Percentiles rank a stretch among this genome's conserved stretches.
These are phyloP conservation scores for Umbilicus rupestris DNA, from an alignment of 164 flowering plant genomes.

Conservation along the genomic window DNA sequence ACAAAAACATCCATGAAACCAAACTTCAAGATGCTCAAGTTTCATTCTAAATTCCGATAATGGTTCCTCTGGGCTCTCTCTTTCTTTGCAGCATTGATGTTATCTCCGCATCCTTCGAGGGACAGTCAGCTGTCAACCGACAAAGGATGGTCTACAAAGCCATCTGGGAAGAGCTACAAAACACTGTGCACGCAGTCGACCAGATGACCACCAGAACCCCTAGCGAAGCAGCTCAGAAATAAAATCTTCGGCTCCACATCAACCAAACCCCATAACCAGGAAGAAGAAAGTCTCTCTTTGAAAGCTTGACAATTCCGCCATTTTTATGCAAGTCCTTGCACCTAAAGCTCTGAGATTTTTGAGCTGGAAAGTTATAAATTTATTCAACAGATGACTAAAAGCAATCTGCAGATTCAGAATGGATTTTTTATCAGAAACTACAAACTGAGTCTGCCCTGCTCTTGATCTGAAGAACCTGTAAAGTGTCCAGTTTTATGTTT, in stretches of 20 bases:
- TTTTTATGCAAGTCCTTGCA: neutral
- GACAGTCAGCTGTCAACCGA: conserved; percentile 81
- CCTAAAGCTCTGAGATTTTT: neutral
- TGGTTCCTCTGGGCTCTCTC: neutral
- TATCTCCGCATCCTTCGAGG: conserved; percentile 67
- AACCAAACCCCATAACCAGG: neutral
- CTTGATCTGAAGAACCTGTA: too few relatives aligned
- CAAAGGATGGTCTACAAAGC: conserved; percentile 98
- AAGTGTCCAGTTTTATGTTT: too few relatives aligned
- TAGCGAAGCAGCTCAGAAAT: conserved; percentile 35
- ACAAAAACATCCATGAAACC: too few relatives aligned
- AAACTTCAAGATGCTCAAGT: neutral
- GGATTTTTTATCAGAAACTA: neutral
- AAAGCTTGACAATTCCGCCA: neutral
- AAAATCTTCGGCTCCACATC: neutral
- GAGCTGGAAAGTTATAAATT: neutral
- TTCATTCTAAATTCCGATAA: neutral
- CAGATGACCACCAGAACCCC: conserved; percentile 91
- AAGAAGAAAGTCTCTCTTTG: neutral
- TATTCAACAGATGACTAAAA: too few relatives aligned
- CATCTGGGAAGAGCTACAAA: conserved; percentile 96
- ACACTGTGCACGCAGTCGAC: conserved; percentile 90
- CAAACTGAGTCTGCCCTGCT: neutral
- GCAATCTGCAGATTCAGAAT: too few relatives aligned
- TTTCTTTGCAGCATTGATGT: conserved; percentile 67